These are phyloP conservation scores for Phytopythium boreale DNA, from an alignment of 352 stramenopile species.

Conservation along the genomic window DNA sequence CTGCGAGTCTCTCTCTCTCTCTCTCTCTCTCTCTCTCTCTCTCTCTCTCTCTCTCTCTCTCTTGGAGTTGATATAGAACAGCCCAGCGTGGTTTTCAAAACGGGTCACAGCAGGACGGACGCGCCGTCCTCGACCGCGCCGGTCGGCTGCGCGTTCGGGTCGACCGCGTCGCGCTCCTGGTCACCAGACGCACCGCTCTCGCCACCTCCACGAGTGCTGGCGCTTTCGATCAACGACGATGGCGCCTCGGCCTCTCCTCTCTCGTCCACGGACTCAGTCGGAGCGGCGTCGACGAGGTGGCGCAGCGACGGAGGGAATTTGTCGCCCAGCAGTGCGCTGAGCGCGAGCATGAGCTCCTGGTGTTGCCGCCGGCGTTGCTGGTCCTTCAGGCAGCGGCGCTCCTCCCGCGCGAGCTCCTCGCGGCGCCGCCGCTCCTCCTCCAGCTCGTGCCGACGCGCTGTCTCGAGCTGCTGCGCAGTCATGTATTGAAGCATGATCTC, in stretches of 20 bases:
- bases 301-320: slow-evolving; percentile 40
- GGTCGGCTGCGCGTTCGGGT: neutral
- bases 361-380: slow-evolving; percentile 29
- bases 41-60: neutral
- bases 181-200: neutral
- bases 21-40: neutral
- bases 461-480: slow-evolving; percentile 48
- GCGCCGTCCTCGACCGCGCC: neutral
- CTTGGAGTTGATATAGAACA: slow-evolving; percentile 1
- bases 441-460: slow-evolving; percentile 20
- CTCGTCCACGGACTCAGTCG: neutral
- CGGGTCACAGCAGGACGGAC: slow-evolving; percentile 7
- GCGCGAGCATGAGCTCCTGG: slow-evolving; percentile 55
- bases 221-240: neutral
- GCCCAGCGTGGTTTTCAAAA: neutral
- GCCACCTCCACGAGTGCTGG: neutral
- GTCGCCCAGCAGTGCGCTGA: slow-evolving; percentile 38
- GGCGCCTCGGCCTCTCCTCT: neutral
- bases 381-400: slow-evolving; percentile 32
- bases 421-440: slow-evolving; percentile 29
- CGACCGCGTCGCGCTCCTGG: neutral
- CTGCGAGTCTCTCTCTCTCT: neutral
- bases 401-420: slow-evolving; percentile 23
- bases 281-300: slow-evolving; percentile 24
- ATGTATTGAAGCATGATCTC: slow-evolving; percentile 55